A percentile compares a stretch with the other conserved stretches of the same genome.
These are phyloP conservation scores for Trametes cingulata DNA, from an alignment of 768 basidiomycete genomes.

Conservation along the genomic window DNA sequence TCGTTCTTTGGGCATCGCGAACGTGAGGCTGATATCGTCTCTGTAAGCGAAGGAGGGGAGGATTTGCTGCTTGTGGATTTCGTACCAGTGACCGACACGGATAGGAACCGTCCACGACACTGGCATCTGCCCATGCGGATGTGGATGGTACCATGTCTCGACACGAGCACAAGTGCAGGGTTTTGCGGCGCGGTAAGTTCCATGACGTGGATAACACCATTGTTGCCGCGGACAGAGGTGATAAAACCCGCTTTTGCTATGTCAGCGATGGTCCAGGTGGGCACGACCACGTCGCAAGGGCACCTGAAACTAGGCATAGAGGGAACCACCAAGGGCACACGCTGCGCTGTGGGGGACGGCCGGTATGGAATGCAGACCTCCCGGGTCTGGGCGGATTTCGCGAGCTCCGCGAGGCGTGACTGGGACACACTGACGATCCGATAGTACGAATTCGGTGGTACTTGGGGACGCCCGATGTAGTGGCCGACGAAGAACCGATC, in stretches of 20 bases:
- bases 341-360: neutral
- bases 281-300: conserved; percentile 10
- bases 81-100: conserved; percentile 5
- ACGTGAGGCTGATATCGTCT: no score
- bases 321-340: neutral
- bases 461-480: conserved; percentile 12
- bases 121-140: conserved; percentile 12
- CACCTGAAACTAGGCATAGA: neutral
- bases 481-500: conserved; percentile 16
- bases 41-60: neutral
- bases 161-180: neutral
- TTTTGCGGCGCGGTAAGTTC: neutral
- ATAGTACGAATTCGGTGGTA: conserved; percentile 12
- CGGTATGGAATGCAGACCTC: conserved; percentile 15
- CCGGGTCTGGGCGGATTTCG: neutral
- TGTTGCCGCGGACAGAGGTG: neutral
- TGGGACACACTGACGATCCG: conserved; percentile 3
- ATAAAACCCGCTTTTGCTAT: neutral
- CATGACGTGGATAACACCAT: neutral
- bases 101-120: conserved; percentile 8
- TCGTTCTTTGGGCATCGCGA: no score
- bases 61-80: neutral
- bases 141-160: neutral
- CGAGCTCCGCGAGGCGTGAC: neutral
- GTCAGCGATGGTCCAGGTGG: neutral